A percentile compares a stretch with the other conserved stretches of the same genome.
Evolutionary conservation across 2,329 filamentous ascomycete species (phyloP).

Genomic region (Neonectria hederae): DNA sequence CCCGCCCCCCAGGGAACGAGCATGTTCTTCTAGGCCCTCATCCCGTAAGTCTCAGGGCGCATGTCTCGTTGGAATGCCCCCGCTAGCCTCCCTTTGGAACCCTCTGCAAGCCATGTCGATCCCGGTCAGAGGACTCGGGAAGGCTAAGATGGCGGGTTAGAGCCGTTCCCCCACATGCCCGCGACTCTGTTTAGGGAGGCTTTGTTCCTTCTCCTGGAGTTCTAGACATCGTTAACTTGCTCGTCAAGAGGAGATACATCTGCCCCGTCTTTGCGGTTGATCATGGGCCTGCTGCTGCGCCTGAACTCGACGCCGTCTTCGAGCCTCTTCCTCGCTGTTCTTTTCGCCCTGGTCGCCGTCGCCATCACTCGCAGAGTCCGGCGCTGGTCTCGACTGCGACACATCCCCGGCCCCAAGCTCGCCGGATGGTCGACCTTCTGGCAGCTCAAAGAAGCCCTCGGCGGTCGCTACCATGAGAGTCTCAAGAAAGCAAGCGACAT

Average conservation of each 20-base stretch:
- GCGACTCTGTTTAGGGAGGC: not conserved
- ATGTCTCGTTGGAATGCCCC: not conserved
- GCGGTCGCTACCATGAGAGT: slow-evolving; percentile 42
- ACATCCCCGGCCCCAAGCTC: slow-evolving; percentile 41
- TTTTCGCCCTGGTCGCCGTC: not conserved
- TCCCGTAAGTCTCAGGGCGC: not conserved
- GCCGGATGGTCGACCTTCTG: slow-evolving; percentile 44
- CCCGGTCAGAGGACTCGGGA: not conserved
- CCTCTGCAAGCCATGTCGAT: slow-evolving; percentile 4
- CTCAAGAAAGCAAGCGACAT: slow-evolving; percentile 38
- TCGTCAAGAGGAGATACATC: not conserved
- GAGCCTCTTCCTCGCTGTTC: slow-evolving; percentile 4
- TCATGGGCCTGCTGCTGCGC: slow-evolving; percentile 27
- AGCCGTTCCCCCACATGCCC: slow-evolving; percentile 8
- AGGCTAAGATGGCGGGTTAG: not conserved
- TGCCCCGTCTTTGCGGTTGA: not conserved
- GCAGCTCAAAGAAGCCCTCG: slow-evolving; percentile 41
- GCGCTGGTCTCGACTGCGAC: slow-evolving; percentile 41
- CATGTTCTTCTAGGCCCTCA: too few relatives aligned
- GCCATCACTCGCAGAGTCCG: slow-evolving; percentile 19
- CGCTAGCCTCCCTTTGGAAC: not conserved
- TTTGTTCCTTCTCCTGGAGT: not conserved
- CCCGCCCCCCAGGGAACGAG: too few relatives aligned
- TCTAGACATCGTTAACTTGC: not conserved
- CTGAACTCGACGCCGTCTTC: slow-evolving; percentile 1